phyloP scores from a whole-genome alignment of 179 eudicot genomes.

The Nepenthes alata region DNA sequence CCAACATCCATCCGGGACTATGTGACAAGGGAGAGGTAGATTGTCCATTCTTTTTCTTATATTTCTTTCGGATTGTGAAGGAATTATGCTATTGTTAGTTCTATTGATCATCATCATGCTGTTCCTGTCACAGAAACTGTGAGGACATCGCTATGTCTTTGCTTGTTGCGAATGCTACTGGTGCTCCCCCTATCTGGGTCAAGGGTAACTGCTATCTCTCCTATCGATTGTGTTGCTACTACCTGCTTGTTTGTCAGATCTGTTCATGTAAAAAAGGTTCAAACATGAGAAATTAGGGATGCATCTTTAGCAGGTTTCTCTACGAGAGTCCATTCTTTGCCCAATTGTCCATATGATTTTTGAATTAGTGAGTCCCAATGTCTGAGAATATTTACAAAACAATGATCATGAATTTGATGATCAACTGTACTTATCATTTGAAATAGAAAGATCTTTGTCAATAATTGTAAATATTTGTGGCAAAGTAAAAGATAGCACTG shows the following conservation, averaged over 20 bases:
- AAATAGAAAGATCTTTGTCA: no score
- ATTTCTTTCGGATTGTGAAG: not conserved
- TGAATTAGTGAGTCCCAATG: no score
- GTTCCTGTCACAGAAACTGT: conserved; percentile 38
- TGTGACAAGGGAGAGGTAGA: conserved; percentile 43
- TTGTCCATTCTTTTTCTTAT: not conserved
- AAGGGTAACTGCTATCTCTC: conserved; percentile 29
- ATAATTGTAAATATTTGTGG: no score
- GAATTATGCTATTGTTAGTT: not conserved
- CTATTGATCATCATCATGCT: not conserved
- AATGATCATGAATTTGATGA: no score
- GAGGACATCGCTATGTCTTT: conserved; percentile 76
- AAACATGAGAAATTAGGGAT: no score
- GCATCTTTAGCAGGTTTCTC: no score
- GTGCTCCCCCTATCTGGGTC: conserved; percentile 66
- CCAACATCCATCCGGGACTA: conserved; percentile 46
- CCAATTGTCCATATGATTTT: no score
- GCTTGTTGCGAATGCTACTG: conserved; percentile 57
- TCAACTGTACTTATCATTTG: no score
- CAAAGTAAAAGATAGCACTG: no score
- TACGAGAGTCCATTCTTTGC: no score
- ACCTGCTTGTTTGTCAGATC: not conserved
- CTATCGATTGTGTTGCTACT: not conserved
- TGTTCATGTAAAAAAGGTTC: no score
- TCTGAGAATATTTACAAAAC: no score